Conservation (phyloP, 495 filamentous ascomycete species). For the Trichoderma asperelloides region DNA sequence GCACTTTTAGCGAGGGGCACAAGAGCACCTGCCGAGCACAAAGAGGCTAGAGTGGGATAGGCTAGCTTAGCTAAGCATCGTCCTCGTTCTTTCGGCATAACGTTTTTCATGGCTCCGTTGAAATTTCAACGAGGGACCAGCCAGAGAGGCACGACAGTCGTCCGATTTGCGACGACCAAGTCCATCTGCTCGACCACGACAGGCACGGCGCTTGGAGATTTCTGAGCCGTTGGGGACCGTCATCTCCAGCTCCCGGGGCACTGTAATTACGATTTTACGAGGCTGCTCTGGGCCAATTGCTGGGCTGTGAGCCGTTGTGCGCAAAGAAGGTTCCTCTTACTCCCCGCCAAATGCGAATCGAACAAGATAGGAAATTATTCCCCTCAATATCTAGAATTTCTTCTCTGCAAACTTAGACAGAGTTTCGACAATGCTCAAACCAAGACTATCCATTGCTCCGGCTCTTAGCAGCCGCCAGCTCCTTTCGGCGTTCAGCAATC, state of each 20-base stretch:
- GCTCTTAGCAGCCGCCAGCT: background rate
- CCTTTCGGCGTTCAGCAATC: background rate
- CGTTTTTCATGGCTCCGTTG: slow-evolving; percentile 1
- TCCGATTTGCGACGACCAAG: background rate
- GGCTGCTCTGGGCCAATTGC: slow-evolving; percentile 8
- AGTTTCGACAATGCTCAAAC: background rate
- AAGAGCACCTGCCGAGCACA: too few species aligned
- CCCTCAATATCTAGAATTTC: background rate
- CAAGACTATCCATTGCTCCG: background rate
- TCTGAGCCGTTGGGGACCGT: background rate
- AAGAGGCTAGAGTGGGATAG: background rate
- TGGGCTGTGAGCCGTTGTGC: background rate
- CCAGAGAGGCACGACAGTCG: background rate
- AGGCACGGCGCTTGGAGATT: background rate
- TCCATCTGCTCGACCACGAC: background rate
- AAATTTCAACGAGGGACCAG: slow-evolving; percentile 1
- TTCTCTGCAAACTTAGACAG: background rate
- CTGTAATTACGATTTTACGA: background rate
- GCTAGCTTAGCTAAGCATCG: background rate
- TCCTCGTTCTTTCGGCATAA: background rate
- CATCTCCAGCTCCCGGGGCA: background rate
- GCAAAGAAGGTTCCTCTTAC: background rate
- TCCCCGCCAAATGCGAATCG: background rate
- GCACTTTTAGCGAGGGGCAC: background rate
- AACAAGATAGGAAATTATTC: background rate